Conservation (phyloP, 139 green algal genomes). For the Nannochloris sp. region DNA sequence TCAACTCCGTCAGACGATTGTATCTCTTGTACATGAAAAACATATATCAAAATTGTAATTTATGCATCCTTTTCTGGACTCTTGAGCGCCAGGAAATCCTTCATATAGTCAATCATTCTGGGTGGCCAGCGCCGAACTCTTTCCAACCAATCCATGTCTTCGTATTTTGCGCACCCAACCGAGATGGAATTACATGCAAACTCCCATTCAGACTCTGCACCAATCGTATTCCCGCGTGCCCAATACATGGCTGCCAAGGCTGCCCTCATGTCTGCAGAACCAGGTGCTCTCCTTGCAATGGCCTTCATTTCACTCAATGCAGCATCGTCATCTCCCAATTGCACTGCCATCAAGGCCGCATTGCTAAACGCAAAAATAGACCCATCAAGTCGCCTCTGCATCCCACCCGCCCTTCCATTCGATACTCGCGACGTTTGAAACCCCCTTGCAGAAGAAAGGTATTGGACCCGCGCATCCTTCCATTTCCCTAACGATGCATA, state of each 20-base stretch:
- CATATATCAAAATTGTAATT: neutral
- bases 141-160: constrained; percentile 63
- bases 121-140: constrained; percentile 56
- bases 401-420: constrained; percentile 33
- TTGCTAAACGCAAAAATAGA: constrained; percentile 41
- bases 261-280: constrained; percentile 67
- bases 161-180: constrained; percentile 66
- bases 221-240: constrained; percentile 28
- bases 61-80: neutral
- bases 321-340: constrained; percentile 52
- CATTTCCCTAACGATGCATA: constrained; percentile 50
- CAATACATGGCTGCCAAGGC: constrained; percentile 75
- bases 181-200: constrained; percentile 64
- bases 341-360: constrained; percentile 52
- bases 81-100: constrained; percentile 27
- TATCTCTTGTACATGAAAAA: neutral
- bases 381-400: constrained; percentile 53
- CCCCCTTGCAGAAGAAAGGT: constrained; percentile 32
- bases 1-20: neutral
- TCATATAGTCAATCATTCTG: constrained; percentile 48
- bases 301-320: constrained; percentile 50
- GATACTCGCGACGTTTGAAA: constrained; percentile 59
- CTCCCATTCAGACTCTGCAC: constrained; percentile 62
- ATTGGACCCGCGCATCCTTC: constrained; percentile 38
- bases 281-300: constrained; percentile 62